Conservation (phyloP, 495 filamentous ascomycete species). For the Gamarada debralockiae region DNA sequence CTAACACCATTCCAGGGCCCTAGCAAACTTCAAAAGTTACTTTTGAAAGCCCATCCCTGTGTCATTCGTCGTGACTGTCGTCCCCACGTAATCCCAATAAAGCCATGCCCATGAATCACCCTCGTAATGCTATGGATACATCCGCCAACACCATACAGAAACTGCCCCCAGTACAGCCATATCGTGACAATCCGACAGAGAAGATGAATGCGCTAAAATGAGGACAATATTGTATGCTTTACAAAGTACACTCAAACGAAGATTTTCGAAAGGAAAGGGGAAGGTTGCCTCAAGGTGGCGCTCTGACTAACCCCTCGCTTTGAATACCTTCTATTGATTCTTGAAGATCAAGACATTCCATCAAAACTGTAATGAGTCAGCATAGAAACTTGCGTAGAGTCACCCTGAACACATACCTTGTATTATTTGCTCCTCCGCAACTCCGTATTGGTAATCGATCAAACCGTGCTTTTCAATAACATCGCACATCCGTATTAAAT, state of each 20-base stretch:
- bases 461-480: slow-evolving; percentile 81
- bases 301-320: slow-evolving; percentile 1
- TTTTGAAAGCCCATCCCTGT: slow-evolving; percentile 3
- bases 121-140: not conserved
- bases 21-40: not conserved
- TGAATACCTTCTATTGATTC: slow-evolving; percentile 29
- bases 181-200: not conserved
- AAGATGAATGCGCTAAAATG: slow-evolving; percentile 14
- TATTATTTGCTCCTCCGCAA: slow-evolving; percentile 93
- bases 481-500: slow-evolving; percentile 80
- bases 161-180: not conserved
- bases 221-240: not conserved
- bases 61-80: not conserved
- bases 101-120: not conserved
- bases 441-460: slow-evolving; percentile 95
- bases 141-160: not conserved
- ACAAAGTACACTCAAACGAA: slow-evolving; percentile 1
- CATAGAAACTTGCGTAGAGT: not conserved
- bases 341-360: slow-evolving; percentile 61
- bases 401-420: slow-evolving; percentile 52
- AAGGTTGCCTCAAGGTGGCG: slow-evolving; percentile 14
- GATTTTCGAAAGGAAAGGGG: not conserved
- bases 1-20: not conserved
- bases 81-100: not conserved
- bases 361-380: slow-evolving; percentile 46